Conservation (phyloP, 192 early-diverging fungal genomes). For the Rhizoclosmatium sp. region DNA sequence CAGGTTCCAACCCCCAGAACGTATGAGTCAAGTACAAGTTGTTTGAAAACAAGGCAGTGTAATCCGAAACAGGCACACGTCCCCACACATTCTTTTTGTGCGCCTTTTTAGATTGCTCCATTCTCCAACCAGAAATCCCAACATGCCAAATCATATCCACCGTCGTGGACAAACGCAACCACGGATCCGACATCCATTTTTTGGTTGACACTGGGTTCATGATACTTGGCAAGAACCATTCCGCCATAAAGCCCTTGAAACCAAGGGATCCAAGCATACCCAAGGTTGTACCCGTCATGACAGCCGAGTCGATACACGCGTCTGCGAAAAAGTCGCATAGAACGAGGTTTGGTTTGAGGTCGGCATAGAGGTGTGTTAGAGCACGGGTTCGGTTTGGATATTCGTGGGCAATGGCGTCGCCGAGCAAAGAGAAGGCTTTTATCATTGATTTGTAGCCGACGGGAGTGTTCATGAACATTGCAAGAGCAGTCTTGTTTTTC, state of each 20-base stretch:
- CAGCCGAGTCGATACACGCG: slow-evolving; percentile 12
- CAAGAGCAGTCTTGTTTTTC: not conserved
- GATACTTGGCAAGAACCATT: slow-evolving; percentile 20
- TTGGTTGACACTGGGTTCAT: slow-evolving; percentile 5
- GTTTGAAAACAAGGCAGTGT: not conserved
- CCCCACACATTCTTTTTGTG: not conserved
- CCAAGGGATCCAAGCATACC: slow-evolving; percentile 15
- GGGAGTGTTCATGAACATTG: not conserved
- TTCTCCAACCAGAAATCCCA: not conserved
- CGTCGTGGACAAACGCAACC: not conserved
- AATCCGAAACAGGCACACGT: not conserved
- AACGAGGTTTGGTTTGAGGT: slow-evolving; percentile 8
- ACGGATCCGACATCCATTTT: not conserved
- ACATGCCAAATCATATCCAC: not conserved
- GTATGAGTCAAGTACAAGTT: not conserved
- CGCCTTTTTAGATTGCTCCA: not conserved
- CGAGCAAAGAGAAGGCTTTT: not conserved
- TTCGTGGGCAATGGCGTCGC: not conserved
- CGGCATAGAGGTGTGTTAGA: not conserved
- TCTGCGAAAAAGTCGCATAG: slow-evolving; percentile 24
- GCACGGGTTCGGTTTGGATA: not conserved
- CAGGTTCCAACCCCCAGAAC: not conserved
- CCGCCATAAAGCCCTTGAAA: not conserved
- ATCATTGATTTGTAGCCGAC: not conserved
- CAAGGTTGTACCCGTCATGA: slow-evolving; percentile 1